phyloP scores from a whole-genome alignment of 1,139 yeast species.

The Debaryomyces fabryi region DNA sequence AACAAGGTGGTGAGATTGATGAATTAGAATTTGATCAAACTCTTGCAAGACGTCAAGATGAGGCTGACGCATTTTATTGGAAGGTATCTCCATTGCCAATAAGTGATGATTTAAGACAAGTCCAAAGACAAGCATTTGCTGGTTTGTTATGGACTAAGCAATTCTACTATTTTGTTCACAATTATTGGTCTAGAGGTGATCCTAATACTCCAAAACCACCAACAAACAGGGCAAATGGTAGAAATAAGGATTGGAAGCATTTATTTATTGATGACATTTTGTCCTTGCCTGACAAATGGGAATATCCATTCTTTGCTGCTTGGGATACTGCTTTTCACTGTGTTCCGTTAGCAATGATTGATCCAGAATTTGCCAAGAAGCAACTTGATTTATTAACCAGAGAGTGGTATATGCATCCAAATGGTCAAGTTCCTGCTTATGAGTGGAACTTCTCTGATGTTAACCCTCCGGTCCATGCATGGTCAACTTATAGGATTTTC shows the following conservation, averaged over 20 bases:
- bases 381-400: slow-evolving; percentile 86
- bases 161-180: slow-evolving; percentile 84
- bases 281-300: slow-evolving; percentile 96
- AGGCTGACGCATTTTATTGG: slow-evolving; percentile 95
- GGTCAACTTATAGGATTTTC: slow-evolving; percentile 92
- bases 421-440: slow-evolving; percentile 97
- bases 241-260: slow-evolving; percentile 90
- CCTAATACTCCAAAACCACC: slow-evolving; percentile 79
- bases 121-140: slow-evolving; percentile 94
- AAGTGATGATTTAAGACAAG: slow-evolving; percentile 76
- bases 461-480: slow-evolving; percentile 97
- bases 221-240: slow-evolving; percentile 75
- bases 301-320: slow-evolving; percentile 94
- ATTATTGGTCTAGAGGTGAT: slow-evolving; percentile 90
- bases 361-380: slow-evolving; percentile 90
- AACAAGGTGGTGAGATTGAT: slow-evolving; percentile 56
- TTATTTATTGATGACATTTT: slow-evolving; percentile 86
- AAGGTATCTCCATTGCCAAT: slow-evolving; percentile 85
- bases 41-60: slow-evolving; percentile 78
- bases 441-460: slow-evolving; percentile 98
- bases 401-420: slow-evolving; percentile 99
- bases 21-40: slow-evolving; percentile 75
- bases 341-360: slow-evolving; percentile 91
- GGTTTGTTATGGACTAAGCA: slow-evolving; percentile 96
- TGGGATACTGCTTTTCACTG: slow-evolving; percentile 99